Percentiles rank a stretch among this genome's conserved stretches.
Conservation (phyloP, 331 rosid species). For the Stylosanthes scabra region DNA sequence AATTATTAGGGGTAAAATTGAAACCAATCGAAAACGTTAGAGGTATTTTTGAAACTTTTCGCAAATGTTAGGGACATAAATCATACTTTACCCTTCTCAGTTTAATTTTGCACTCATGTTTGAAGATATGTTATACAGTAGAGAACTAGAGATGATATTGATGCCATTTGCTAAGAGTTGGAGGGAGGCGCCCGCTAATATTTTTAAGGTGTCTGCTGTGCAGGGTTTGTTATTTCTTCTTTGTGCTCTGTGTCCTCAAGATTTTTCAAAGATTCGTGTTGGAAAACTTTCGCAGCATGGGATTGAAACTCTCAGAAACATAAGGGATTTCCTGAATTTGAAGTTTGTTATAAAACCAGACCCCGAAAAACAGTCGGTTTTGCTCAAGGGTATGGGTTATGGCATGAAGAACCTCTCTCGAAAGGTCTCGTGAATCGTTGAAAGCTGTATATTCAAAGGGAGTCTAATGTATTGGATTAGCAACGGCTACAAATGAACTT, state of each 20-base stretch:
- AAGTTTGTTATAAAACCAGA: conserved; percentile 79
- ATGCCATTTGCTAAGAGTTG: conserved; percentile 4
- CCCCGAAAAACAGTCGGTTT: conserved; percentile 66
- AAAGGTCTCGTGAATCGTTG: conserved; percentile 55
- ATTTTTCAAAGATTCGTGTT: conserved; percentile 83
- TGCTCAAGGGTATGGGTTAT: conserved; percentile 75
- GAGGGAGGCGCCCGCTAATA: conserved; percentile 10
- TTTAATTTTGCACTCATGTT: background rate
- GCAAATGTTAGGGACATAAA: too few relatives aligned
- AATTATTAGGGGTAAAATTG: too few relatives aligned
- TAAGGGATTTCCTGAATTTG: conserved; percentile 71
- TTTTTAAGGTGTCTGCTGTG: conserved; percentile 25
- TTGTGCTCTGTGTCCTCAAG: conserved; percentile 85
- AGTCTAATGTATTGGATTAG: too few relatives aligned
- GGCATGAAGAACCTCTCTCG: conserved; percentile 82
- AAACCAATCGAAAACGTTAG: too few relatives aligned
- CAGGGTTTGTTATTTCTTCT: conserved; percentile 88
- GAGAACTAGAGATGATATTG: conserved; percentile 9
- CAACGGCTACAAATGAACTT: too few relatives aligned
- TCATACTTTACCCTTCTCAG: too few relatives aligned
- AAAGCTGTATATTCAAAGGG: background rate
- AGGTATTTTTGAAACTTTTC: too few relatives aligned
- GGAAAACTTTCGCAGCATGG: conserved; percentile 84
- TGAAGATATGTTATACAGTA: conserved; percentile 7
- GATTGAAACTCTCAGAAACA: conserved; percentile 76